Conservation (phyloP, 306 rosid genomes). For the Rosa chinensis region DNA sequence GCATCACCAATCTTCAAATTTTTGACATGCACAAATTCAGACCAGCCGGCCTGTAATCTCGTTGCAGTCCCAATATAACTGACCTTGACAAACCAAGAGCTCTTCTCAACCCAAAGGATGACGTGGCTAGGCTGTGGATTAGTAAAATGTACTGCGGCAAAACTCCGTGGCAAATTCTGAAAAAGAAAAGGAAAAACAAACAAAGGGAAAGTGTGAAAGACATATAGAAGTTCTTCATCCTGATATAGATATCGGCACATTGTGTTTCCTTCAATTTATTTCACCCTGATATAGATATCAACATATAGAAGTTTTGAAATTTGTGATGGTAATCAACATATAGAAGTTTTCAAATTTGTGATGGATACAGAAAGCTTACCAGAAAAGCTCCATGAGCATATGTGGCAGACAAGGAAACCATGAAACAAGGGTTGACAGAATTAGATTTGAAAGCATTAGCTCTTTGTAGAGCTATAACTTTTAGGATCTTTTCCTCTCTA, state of each 20-base stretch:
- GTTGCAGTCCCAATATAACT: neutral
- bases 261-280: no score
- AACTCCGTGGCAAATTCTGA: neutral
- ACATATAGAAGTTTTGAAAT: no score
- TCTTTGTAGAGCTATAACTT: neutral
- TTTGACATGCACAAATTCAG: neutral
- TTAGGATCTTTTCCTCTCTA: neutral
- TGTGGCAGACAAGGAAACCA: neutral
- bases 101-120: neutral
- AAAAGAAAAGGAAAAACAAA: neutral
- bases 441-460: constrained; percentile 2
- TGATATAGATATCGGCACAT: no score
- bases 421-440: neutral
- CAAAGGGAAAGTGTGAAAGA: neutral
- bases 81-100: neutral
- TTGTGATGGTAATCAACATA: neutral
- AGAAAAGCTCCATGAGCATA: neutral
- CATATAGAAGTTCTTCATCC: neutral
- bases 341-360: neutral
- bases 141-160: neutral
- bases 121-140: neutral
- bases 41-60: neutral
- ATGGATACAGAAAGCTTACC: constrained; percentile 25
- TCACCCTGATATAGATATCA: no score
- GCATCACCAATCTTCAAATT: neutral